Evolutionary conservation across 192 early-diverging fungal species (phyloP), one percentile per base, ranked within the genome.

Genomic region (Rhizophagus sp.): DNA sequence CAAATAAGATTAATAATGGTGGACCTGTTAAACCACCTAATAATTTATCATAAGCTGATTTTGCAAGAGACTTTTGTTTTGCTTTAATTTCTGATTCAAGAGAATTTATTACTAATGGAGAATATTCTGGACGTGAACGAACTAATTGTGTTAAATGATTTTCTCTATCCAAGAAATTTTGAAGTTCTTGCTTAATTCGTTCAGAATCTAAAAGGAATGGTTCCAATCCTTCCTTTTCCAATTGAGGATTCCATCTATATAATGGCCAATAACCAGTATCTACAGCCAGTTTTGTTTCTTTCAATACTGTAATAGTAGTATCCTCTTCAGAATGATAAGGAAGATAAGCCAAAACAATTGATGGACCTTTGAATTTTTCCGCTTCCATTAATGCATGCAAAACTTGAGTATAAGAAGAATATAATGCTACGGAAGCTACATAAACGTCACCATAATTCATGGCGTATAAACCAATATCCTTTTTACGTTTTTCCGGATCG

Each of bases 401-500:
- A 62, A 94, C 95, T 79, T 96, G 95, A 22, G 96, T 93, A 88
- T 95, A 97, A 41, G 92, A 95, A 3, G 94, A 88, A 82, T 94
- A 94, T 44, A 96, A 85, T 5, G 95, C 93, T 30, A 97, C 94
- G 3, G 96, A 96, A 19, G 97, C 97, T 30, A 98, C 97, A 81
- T 95, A 99, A 13, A 90, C 93, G 8, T 88, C 86, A 62, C 94
- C 95, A 87, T 97, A 97, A 86, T 93, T 95, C 95, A 99, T 97
- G 49, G 96, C 96, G 80, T 96, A 97, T 36, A 99, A 88, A 78
- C 96, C 97, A 81, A 97, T 88, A 84, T 99, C 96, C 88, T 97
- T 97, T 90, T 97, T 96, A 74, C 88, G 88, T 83, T 90, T 88
- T 62, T 92, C 90, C 44, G 82, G 85, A 61, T 85, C 81, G 30